Base-by-base conservation (phyloP, 768 basidiomycete species). In the Gloeophyllum trabeum region DNA sequence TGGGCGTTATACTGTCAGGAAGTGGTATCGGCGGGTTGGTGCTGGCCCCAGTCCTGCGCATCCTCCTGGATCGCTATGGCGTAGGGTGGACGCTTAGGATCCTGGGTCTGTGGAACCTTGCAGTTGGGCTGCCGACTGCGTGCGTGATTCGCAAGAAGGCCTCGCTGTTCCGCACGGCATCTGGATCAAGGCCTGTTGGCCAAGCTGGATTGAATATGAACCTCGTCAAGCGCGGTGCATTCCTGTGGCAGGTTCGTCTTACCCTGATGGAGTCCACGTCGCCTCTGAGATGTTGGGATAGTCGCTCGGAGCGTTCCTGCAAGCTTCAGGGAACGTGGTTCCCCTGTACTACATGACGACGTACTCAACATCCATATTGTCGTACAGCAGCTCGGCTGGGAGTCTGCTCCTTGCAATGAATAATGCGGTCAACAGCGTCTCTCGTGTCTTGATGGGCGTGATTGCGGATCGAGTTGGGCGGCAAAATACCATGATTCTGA, bases 11-110 rank as follows among this genome's bases (percentile, higher is more conserved):
- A 6, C 60, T 68, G 14, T 55, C 67, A 0, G 68, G 66, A 3
- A 56, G 56, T 6, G 67, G 67, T 2, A 51, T 65, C 3, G 69
- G 69, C n/a, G 68, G 68, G 4, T 58, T 70, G 3, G 61, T 69
- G 5, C 55, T 69, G 19, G 64, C 67, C 0, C 65, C 64, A 0
- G 64, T 64, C 4, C 51, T 64, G 4, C 63, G 64, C 37, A 5
- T 49, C 1, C 53, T 70, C 1, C 44, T 70, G 16, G 54, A 57
- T n/a, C 57, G 50, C 14, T 53, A 57, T 24, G 67, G 67, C 6
- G 47, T 63, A 3, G 51, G 50, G 1, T 62, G 58, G 53, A 57
- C 65, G 1, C 54, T 69, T 21, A 51, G 66, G 5, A 60, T 66
- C n/a, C 51, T 69, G 10, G 67, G 62, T 5, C 45, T n/a, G n/a